Evolutionary conservation across 2,329 filamentous ascomycete species (phyloP), one percentile per base, ranked within the genome.

Genomic region (Xenoacremonium recifei): DNA sequence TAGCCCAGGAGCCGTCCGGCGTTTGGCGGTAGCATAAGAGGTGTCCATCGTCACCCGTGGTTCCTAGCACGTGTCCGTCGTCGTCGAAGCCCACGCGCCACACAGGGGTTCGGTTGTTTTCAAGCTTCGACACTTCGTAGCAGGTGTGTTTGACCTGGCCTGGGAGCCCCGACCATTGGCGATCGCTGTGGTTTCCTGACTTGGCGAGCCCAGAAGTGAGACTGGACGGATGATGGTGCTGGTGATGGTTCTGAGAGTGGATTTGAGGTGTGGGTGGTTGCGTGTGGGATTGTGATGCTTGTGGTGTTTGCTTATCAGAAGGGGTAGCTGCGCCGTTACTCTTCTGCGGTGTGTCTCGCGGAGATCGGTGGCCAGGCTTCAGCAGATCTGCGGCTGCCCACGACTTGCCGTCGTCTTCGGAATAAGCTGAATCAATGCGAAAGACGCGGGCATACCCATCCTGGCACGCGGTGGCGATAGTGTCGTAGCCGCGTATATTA

Each of bases 391-490:
- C 58, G 6, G 65, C 62, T 5, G 73, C 69, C 77, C 73, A 82
- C 5, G 68, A 69, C 51, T 70, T 76, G 35, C 63, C 76, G 54
- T 68, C 76, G 47, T 64, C 70, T 47, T 59, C 67, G 49, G 55
- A 62, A 47, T 67, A 67, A 1, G 77, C 75, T 0, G 85, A 86
- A 25, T 84, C 80, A 15, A 95, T 65, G 55, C 92, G 83, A 59
- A 95, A 96, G n/a, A 99, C 85, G 30, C 92, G 79, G 30, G 96
- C 82, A 54, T 82, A 84, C 3, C 93, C 92, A 61, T 99, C 93
- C 64, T 95, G 95, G 61, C 89, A 93, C 3, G 90, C 92, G 5
- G 91, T 95, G 3, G 92, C 93, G 54, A 97, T 79, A 43, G 92
- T 78, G 63, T 99, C 93, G 62, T 89, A 92, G 2, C 92, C 92